These are phyloP conservation scores for Galium porrigens DNA, from an alignment of 305 asterid genomes.

Conservation along the genomic window DNA sequence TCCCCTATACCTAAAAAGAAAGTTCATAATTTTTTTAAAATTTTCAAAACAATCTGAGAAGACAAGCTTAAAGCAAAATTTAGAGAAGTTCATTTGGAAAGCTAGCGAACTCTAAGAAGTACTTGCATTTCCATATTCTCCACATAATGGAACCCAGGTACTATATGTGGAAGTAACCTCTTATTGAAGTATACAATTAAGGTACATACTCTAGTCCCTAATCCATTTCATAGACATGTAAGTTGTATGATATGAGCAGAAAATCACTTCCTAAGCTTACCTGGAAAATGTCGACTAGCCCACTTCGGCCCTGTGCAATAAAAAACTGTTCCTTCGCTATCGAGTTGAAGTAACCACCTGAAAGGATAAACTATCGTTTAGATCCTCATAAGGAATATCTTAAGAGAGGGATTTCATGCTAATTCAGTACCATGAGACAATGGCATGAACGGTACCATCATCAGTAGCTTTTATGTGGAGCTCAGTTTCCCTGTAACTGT, in stretches of 20 bases:
- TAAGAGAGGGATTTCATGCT: constrained; percentile 17
- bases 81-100: not conserved
- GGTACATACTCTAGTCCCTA: not conserved
- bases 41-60: not conserved
- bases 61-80: not conserved
- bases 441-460: constrained; percentile 77
- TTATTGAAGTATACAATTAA: not conserved
- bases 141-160: not conserved
- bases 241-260: not conserved
- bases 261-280: constrained; percentile 26
- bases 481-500: constrained; percentile 50
- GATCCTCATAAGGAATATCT: constrained; percentile 13
- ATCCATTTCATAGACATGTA: not conserved
- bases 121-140: constrained; percentile 2
- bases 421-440: constrained; percentile 70
- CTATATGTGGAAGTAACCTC: not conserved
- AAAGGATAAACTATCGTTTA: constrained; percentile 15
- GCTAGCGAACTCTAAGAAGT: not conserved
- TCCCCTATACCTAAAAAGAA: constrained; percentile 35
- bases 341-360: constrained; percentile 99
- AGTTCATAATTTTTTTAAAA: not conserved
- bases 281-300: constrained; percentile 28
- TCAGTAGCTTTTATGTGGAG: constrained; percentile 45
- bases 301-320: constrained; percentile 77
- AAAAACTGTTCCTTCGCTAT: constrained; percentile 59